These are phyloP conservation scores for Pistacia integerrima DNA, from an alignment of 345 rosid species.

Conservation along the genomic window DNA sequence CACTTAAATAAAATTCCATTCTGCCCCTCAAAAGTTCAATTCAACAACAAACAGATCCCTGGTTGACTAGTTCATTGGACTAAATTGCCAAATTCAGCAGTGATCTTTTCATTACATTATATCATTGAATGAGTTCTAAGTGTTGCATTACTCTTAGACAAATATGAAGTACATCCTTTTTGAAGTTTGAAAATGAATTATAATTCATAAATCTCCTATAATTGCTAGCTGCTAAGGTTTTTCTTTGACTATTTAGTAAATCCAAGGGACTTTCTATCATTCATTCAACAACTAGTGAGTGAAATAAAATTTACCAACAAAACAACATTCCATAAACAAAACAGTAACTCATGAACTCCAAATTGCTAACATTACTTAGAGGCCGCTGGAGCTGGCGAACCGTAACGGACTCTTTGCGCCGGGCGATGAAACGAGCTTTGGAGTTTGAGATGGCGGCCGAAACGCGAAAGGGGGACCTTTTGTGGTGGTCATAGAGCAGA, in stretches of 20 bases:
- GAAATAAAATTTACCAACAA: not conserved
- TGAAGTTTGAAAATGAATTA: no score
- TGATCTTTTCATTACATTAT: no score
- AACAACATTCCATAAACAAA: conserved; percentile 7
- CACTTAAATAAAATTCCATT: not conserved
- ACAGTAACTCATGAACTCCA: not conserved
- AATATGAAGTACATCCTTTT: no score
- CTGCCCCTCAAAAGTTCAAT: not conserved
- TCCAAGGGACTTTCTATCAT: no score
- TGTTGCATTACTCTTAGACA: no score
- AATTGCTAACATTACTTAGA: conserved; percentile 58
- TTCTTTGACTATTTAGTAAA: no score
- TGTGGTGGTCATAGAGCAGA: conserved; percentile 24
- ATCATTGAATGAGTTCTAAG: no score
- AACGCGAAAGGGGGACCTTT: conserved; percentile 38
- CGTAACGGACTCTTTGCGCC: conserved; percentile 73
- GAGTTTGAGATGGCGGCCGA: conserved; percentile 52
- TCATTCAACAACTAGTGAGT: not conserved
- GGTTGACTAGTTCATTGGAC: not conserved
- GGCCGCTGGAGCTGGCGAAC: conserved; percentile 81
- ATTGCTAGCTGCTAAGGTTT: no score
- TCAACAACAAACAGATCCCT: not conserved
- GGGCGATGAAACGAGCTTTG: conserved; percentile 75
- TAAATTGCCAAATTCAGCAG: no score
- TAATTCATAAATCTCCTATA: no score